Evolutionary conservation across 1,139 yeast species (phyloP).

Genomic region (Yamadazyma songkhlaensis): DNA sequence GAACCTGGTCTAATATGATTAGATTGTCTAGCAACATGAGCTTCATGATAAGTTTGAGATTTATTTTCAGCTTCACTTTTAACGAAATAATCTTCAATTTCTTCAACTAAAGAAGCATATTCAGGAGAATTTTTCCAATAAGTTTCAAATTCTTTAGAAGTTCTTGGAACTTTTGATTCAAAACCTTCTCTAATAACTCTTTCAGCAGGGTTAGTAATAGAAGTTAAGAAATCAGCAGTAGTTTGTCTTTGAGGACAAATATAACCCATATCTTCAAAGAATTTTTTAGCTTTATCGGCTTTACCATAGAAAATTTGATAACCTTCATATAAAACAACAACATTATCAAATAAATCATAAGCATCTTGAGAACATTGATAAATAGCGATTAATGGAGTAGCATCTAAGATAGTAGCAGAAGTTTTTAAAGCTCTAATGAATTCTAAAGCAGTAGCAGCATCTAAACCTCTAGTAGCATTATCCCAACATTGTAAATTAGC

Average conservation of each 20-base stretch:
- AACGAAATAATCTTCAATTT: constrained; percentile 32
- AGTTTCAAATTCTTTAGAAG: constrained; percentile 64
- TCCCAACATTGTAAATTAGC: constrained; percentile 60
- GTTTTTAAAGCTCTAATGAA: constrained; percentile 59
- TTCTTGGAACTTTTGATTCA: constrained; percentile 63
- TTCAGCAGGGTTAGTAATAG: constrained; percentile 52
- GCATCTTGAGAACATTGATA: constrained; percentile 68
- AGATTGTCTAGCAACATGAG: constrained; percentile 60
- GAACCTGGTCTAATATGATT: constrained; percentile 51
- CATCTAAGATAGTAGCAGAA: constrained; percentile 52
- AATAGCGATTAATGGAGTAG: constrained; percentile 57
- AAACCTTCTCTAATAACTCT: constrained; percentile 44
- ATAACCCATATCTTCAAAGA: constrained; percentile 45
- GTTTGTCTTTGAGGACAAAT: constrained; percentile 74
- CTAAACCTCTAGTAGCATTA: constrained; percentile 72
- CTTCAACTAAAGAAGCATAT: constrained; percentile 28
- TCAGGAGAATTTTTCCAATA: constrained; percentile 65
- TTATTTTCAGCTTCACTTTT: constrained; percentile 15
- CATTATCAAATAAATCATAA: constrained; percentile 67
- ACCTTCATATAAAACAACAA: constrained; percentile 69
- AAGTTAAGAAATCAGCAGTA: constrained; percentile 69
- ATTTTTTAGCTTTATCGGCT: constrained; percentile 40
- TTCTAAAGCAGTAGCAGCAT: constrained; percentile 69
- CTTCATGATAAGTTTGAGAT: constrained; percentile 30
- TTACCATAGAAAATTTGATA: constrained; percentile 75